A percentile compares a stretch with the other conserved stretches of the same genome.
Evolutionary conservation across 2,329 filamentous ascomycete species (phyloP).

Genomic region (Fonsecaea pedrosoi): DNA sequence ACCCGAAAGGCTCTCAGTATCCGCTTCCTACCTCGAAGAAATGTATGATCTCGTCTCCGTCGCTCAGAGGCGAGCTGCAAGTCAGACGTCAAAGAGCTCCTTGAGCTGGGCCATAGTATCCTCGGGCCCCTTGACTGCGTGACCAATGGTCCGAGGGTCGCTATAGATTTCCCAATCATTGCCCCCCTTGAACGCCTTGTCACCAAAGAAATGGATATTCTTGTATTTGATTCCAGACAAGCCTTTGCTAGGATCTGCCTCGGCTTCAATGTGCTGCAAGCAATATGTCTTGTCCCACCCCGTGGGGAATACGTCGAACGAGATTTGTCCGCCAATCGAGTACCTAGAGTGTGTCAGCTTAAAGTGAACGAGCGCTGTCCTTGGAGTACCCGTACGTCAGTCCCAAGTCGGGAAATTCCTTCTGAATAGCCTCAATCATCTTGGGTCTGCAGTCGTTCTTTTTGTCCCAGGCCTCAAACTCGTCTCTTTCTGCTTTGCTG

Average conservation of each 20-base stretch:
- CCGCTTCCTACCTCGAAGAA: background rate
- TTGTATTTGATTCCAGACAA: conserved; percentile 71
- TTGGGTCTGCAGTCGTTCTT: conserved; percentile 75
- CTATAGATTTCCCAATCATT: conserved; percentile 96
- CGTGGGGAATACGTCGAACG: conserved; percentile 94
- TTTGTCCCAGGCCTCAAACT: conserved; percentile 82
- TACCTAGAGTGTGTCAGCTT: conserved; percentile 61
- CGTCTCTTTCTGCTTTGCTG: conserved; percentile 76
- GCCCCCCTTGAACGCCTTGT: conserved; percentile 89
- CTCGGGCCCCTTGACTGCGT: conserved; percentile 79
- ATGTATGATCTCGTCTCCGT: background rate
- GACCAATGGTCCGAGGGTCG: conserved; percentile 81
- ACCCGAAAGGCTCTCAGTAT: background rate
- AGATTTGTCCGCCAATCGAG: conserved; percentile 96
- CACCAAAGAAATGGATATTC: conserved; percentile 96
- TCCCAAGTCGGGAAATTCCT: conserved; percentile 81
- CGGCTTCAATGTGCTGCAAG: conserved; percentile 81
- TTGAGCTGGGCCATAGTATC: conserved; percentile 82
- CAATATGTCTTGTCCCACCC: conserved; percentile 99
- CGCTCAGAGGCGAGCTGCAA: conserved; percentile 20
- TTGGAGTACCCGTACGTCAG: conserved; percentile 70
- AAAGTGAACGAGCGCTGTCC: background rate
- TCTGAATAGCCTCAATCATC: conserved; percentile 77
- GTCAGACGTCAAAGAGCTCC: conserved; percentile 69
- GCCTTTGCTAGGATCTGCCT: conserved; percentile 69